Conservation (phyloP, 805 yeast species). For the Naumovozyma castellii region DNA sequence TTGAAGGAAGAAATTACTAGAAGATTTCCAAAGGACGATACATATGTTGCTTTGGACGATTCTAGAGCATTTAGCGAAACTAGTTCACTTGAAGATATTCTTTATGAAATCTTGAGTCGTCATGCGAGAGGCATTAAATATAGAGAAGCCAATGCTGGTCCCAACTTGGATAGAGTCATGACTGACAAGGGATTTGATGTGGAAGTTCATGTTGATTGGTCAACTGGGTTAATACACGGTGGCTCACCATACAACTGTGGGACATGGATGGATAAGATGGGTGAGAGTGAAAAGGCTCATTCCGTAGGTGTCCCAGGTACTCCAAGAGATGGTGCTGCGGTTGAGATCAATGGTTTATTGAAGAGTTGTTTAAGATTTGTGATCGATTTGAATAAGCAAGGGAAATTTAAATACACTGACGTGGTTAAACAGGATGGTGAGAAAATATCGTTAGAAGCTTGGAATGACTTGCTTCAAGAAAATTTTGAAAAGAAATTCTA, state of each 20-base stretch:
- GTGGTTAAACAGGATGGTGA: conserved; percentile 56
- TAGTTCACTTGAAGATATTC: conserved; percentile 60
- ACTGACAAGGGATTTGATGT: conserved; percentile 86
- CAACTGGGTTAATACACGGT: conserved; percentile 78
- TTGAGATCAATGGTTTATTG: conserved; percentile 81
- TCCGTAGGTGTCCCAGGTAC: conserved; percentile 94
- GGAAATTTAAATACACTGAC: conserved; percentile 45
- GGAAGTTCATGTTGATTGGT: conserved; percentile 74
- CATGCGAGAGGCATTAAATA: conserved; percentile 84
- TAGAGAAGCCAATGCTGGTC: conserved; percentile 94
- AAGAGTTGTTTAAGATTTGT: conserved; percentile 82
- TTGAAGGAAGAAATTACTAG: conserved; percentile 66
- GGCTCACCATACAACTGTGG: conserved; percentile 93
- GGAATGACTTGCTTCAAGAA: conserved; percentile 62
- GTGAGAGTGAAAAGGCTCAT: conserved; percentile 77
- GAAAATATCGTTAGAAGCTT: conserved; percentile 46
- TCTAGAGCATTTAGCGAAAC: conserved; percentile 67
- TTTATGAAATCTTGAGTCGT: conserved; percentile 73
- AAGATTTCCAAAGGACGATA: conserved; percentile 84
- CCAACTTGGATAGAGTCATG: conserved; percentile 83
- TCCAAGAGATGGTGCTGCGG: conserved; percentile 94
- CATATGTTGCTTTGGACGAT: conserved; percentile 58
- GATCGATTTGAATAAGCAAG: conserved; percentile 42
- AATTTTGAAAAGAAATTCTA: conserved; percentile 76
- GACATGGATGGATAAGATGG: conserved; percentile 99